Base-by-base conservation (phyloP, 2,329 filamentous ascomycete genomes). In the Triangularia verruculosa region DNA sequence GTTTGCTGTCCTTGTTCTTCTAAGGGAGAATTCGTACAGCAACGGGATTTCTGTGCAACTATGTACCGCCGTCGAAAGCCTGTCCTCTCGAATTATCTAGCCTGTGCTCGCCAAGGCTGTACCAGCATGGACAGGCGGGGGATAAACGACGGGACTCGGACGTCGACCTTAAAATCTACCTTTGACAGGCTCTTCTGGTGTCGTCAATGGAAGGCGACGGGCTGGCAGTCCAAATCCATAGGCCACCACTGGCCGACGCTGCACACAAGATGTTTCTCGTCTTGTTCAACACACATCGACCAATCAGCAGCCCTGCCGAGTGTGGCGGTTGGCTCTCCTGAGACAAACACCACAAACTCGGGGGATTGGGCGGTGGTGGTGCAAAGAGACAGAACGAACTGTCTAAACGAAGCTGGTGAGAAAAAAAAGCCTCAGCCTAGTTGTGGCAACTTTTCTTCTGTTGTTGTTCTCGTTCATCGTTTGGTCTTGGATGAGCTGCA, bases 261-360 rank as follows among this genome's bases (percentile, higher is more conserved):
- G 51, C 55, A 56, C 11, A 43, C 34, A 39, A 28, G 25, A 30
- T 60, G 17, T 57, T 59, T 61, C 20, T 52, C 24, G 17, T 43
- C 20, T n/a, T 25, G 20, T 17, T 11, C 20, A 53, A 27, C 30
- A 25, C 27, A 9, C 39, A 30, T 12, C 20, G 52, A 39, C 66
- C 65, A 67, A 68, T 67, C 63, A 63, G 27, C 56, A 43, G 32
- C 25, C 20, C 25, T 53, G 15, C 28, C 39, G 25, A 27, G 39
- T 47, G 52, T 47, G 24, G 55, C 60, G 57, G 61, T 64, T 64
- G 61, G 61, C 12, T 59, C 61, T 47, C 66, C 66, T 68, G 65
- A 68, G 66, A 68, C 66, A 56, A 54, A 54, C 51, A 47, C 39
- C 39, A 47, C 5, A 47, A 47, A 47, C n/a, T 47, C 39, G 39